Base-by-base conservation (phyloP, 352 stramenopile genomes). In the Globisporangium carolinianum region DNA sequence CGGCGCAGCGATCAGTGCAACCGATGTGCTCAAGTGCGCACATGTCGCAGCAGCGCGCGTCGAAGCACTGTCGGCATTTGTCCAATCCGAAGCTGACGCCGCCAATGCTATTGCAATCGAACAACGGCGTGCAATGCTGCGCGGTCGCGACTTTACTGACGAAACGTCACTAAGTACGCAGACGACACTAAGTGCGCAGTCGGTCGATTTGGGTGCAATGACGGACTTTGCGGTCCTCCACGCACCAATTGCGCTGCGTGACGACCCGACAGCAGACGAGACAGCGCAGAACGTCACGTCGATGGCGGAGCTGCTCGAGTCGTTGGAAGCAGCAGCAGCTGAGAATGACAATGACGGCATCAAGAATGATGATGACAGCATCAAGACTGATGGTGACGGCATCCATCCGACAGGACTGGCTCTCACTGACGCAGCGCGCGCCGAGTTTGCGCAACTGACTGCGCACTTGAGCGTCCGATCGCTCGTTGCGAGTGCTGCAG, bases 201-300 rank as follows among this genome's bases (percentile, higher is more conserved):
- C 63, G 53, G 69, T 94, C 47, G 83, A 94, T 67, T 58, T 91
- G 46, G 83, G 81, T n/a, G 72, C 77, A 6, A 87, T 91, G 75
- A 90, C 83, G n/a, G 81, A 94, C 53, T 94, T 87, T 53, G 73
- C 65, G 51, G 88, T 67, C 41, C 65, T 94, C 47, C 83, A 94
- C 63, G 79, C 78, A 18, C 81, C 81, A 4, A 91, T 94, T 54
- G 76, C 83, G 35, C 60, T 91, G 42, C 76, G 79, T 3, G 78
- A 88, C 37, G 81, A 87, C 58, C 69, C 74, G 14, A 82, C 69
- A 6, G 67, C 72, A 42, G 76, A 74, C 50, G 68, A 89, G 53
- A 75, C 69, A 5, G 63, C 66, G 32, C 72, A 76, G 41, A 70
- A 86, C 52, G 71, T 83, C 11, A 81, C 77, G 17, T 89, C 79